Conservation (phyloP, 208 protist species). For the Leishmania arabica region DNA sequence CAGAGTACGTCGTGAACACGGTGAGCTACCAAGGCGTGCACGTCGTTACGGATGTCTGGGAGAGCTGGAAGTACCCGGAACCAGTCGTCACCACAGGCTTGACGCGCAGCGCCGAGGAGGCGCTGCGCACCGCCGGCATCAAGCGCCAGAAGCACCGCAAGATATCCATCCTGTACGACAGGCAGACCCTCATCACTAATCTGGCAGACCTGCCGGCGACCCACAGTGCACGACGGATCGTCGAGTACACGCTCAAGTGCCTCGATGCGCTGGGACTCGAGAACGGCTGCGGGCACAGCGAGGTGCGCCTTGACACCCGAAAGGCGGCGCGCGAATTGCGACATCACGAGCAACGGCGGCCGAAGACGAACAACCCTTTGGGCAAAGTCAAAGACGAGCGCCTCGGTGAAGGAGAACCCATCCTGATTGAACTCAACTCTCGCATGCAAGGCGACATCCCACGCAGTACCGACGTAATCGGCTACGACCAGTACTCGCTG, state of each 20-base stretch:
- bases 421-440: conserved; percentile 91
- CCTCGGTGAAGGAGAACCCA: conserved; percentile 38
- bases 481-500: conserved; percentile 82
- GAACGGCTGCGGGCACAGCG: conserved; percentile 84
- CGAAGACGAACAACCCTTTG: neutral
- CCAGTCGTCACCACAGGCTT: conserved; percentile 49
- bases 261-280: conserved; percentile 74
- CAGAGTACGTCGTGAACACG: conserved; percentile 87
- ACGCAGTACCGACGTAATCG: conserved; percentile 65
- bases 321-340: conserved; percentile 16
- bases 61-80: conserved; percentile 78
- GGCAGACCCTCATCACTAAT: conserved; percentile 62
- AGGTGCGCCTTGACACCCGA: conserved; percentile 78
- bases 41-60: conserved; percentile 88
- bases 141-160: conserved; percentile 24
- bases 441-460: conserved; percentile 81
- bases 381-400: neutral
- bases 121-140: conserved; percentile 7
- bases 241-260: conserved; percentile 75
- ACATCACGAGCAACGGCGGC: neutral
- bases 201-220: conserved; percentile 41
- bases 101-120: conserved; percentile 30
- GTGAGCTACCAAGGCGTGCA: conserved; percentile 72
- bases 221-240: conserved; percentile 55
- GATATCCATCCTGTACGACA: conserved; percentile 78